Percentiles rank a stretch among this genome's conserved stretches.
These are phyloP conservation scores for Fusarium veterinarium DNA, from an alignment of 2,329 filamentous ascomycete genomes.

Conservation along the genomic window DNA sequence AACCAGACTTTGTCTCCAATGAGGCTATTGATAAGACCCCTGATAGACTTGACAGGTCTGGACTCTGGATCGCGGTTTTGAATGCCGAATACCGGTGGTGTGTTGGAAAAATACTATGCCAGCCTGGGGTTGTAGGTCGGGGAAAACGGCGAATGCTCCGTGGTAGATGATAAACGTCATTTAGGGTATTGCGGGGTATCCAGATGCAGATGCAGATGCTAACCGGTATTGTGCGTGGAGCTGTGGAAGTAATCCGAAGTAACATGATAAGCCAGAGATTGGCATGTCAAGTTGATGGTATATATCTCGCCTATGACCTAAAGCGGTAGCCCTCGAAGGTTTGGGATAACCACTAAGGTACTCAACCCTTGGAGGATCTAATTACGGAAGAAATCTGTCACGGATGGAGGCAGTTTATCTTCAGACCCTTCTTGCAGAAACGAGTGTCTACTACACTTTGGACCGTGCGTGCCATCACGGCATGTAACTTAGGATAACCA, in stretches of 20 bases:
- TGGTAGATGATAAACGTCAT: conserved; percentile 30
- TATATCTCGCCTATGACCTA: neutral
- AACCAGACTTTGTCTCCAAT: neutral
- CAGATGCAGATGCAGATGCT: conserved; percentile 9
- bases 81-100: conserved; percentile 30
- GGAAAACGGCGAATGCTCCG: conserved; percentile 26
- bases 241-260: neutral
- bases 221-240: conserved; percentile 7
- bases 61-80: conserved; percentile 13
- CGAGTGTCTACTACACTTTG: neutral
- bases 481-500: neutral
- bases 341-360: neutral
- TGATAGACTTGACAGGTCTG: neutral
- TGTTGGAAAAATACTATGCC: conserved; percentile 21
- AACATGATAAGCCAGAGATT: conserved; percentile 1
- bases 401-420: no score
- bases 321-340: neutral
- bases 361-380: neutral
- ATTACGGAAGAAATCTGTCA: neutral
- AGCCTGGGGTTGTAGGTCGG: conserved; percentile 26
- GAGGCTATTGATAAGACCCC: neutral
- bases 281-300: neutral
- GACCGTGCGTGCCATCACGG: neutral
- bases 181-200: conserved; percentile 35
- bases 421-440: neutral